A percentile compares a stretch with the other conserved stretches of the same genome.
These are phyloP conservation scores for Rhizopus delemar DNA, from an alignment of 371 early-diverging fungal species.

Conservation along the genomic window DNA sequence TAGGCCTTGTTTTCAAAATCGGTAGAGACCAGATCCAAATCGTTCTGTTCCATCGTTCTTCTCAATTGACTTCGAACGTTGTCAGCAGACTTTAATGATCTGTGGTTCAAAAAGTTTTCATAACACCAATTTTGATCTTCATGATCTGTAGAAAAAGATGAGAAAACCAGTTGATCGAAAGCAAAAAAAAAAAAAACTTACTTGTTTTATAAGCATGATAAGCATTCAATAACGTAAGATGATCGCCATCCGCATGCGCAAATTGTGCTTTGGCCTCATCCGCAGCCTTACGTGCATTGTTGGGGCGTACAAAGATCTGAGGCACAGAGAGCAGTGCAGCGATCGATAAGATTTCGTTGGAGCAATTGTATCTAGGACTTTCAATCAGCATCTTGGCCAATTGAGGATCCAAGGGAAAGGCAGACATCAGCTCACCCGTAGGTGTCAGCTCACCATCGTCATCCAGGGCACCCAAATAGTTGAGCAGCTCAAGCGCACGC, in stretches of 20 bases:
- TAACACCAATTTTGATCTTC: constrained; percentile 89
- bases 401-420: constrained; percentile 92
- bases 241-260: constrained; percentile 89
- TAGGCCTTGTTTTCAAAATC: constrained; percentile 75
- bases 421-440: constrained; percentile 80
- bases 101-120: constrained; percentile 85
- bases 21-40: constrained; percentile 71
- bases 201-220: constrained; percentile 86
- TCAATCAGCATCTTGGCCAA: constrained; percentile 82
- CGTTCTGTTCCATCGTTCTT: constrained; percentile 79
- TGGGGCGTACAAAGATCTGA: constrained; percentile 87
- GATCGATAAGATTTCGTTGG: constrained; percentile 92
- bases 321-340: constrained; percentile 92
- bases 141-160: constrained; percentile 20
- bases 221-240: constrained; percentile 92
- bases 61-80: constrained; percentile 88
- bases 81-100: constrained; percentile 89
- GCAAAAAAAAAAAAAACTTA: constrained; percentile 17
- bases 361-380: constrained; percentile 82
- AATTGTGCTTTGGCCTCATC: constrained; percentile 93
- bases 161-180: neutral
- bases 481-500: constrained; percentile 88
- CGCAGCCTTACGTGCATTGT: constrained; percentile 81
- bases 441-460: constrained; percentile 86
- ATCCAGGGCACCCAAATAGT: constrained; percentile 88